Evolutionary conservation across 2,329 filamentous ascomycete species (phyloP).

Genomic region (Trematosphaeria pertusa): DNA sequence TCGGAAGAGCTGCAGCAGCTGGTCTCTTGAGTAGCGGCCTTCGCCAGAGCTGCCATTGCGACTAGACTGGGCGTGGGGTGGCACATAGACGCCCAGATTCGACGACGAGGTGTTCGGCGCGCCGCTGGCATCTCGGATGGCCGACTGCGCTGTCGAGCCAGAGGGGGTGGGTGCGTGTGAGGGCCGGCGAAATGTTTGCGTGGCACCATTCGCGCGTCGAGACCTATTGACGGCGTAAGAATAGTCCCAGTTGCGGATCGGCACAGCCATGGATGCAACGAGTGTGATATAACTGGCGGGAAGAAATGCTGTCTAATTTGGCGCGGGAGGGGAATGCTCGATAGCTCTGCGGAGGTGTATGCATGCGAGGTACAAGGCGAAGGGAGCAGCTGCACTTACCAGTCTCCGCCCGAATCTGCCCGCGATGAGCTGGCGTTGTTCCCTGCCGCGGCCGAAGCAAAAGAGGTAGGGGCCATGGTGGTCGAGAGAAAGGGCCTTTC

Average conservation of each 20-base stretch:
- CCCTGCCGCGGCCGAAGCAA: conserved; percentile 59
- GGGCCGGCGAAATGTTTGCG: conserved; percentile 70
- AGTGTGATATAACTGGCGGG: conserved; percentile 10
- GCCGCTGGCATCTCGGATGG: conserved; percentile 38
- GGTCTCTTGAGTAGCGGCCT: conserved; percentile 77
- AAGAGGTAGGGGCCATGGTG: conserved; percentile 57
- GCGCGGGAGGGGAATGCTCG: conserved; percentile 19
- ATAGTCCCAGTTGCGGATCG: no score
- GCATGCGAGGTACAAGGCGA: conserved; percentile 13
- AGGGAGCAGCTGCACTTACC: conserved; percentile 47
- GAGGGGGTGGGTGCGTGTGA: conserved; percentile 65
- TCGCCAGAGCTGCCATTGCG: conserved; percentile 64
- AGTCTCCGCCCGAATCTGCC: conserved; percentile 53
- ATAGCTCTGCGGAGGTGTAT: conserved; percentile 6
- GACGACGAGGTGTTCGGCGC: conserved; percentile 42
- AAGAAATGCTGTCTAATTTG: conserved; percentile 16
- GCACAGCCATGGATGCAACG: conserved; percentile 19
- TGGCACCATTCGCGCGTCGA: conserved; percentile 70
- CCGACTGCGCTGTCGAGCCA: conserved; percentile 43
- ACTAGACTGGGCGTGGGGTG: conserved; percentile 64
- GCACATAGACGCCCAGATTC: conserved; percentile 63
- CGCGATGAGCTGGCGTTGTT: conserved; percentile 51
- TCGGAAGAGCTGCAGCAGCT: conserved; percentile 77
- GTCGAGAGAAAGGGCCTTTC: conserved; percentile 24
- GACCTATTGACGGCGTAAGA: conserved; percentile 63